Percentiles rank a stretch among this genome's conserved stretches.
Evolutionary conservation across 148 eudicot genomes (phyloP).

Genomic region (Vaccinium corymbosum): DNA sequence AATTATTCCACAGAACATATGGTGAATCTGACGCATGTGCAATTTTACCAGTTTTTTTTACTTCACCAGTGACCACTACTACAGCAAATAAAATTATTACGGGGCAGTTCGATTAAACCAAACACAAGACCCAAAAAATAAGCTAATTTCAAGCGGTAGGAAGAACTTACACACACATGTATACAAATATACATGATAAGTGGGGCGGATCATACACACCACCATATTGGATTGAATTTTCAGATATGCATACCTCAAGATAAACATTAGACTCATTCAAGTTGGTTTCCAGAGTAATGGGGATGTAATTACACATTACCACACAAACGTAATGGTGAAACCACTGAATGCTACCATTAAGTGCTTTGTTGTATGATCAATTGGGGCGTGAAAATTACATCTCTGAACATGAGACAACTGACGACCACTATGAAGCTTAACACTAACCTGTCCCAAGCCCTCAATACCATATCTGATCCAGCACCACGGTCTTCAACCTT

Average conservation of each 20-base stretch:
- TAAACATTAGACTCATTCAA: neutral
- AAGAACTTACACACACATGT: neutral
- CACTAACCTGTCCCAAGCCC: constrained; percentile 87
- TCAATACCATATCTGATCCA: constrained; percentile 72
- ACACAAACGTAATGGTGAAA: neutral
- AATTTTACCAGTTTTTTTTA: neutral
- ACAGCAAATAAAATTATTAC: neutral
- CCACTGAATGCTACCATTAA: neutral
- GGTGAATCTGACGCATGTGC: neutral
- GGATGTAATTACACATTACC: neutral
- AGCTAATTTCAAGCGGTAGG: neutral
- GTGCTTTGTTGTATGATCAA: neutral
- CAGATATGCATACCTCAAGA: neutral
- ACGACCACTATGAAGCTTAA: neutral
- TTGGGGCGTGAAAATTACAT: neutral
- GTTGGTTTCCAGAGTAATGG: neutral
- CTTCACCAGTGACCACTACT: neutral
- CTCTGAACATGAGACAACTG: constrained; percentile 10
- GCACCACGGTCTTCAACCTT: constrained; percentile 47
- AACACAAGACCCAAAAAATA: neutral
- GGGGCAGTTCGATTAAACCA: neutral
- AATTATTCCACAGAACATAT: neutral
- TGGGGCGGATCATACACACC: neutral
- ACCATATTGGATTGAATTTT: neutral
- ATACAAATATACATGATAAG: neutral